Evolutionary conservation across 2,329 filamentous ascomycete genomes (phyloP).

Genomic region (Alternaria sp.): DNA sequence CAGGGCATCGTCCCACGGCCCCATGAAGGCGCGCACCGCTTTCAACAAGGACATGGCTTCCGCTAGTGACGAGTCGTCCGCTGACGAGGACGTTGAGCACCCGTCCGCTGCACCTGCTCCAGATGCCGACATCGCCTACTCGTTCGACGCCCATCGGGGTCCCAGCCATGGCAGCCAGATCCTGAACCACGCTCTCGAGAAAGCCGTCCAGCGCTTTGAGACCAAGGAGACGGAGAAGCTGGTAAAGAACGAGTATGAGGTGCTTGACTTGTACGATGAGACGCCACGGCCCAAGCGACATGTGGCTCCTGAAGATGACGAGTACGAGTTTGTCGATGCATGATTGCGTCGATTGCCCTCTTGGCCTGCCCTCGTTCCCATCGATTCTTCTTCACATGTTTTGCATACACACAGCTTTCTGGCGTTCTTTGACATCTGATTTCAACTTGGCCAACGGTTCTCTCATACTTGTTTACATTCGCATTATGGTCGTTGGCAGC

Average conservation of each 20-base stretch:
- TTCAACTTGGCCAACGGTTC: constrained; percentile 28
- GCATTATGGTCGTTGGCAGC: constrained; percentile 49
- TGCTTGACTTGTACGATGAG: constrained; percentile 54
- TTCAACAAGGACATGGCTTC: constrained; percentile 57
- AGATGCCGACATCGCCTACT: constrained; percentile 62
- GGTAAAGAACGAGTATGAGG: constrained; percentile 68
- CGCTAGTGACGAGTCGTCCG: constrained; percentile 53
- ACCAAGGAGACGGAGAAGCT: constrained; percentile 68
- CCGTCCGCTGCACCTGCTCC: constrained; percentile 57
- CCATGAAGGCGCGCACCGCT: constrained; percentile 46
- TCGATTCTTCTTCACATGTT: constrained; percentile 23
- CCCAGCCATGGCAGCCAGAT: constrained; percentile 66
- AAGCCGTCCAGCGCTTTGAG: constrained; percentile 68
- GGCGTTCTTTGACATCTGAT: constrained; percentile 34
- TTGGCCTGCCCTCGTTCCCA: constrained; percentile 14
- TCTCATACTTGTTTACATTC: constrained; percentile 28
- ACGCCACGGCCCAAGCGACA: constrained; percentile 44
- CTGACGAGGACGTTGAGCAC: constrained; percentile 57
- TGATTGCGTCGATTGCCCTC: constrained; percentile 20
- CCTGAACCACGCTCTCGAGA: constrained; percentile 64
- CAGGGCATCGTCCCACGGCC: constrained; percentile 35
- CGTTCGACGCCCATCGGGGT: constrained; percentile 61
- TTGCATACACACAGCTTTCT: constrained; percentile 32
- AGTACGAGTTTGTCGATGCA: constrained; percentile 53
- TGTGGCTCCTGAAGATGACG: constrained; percentile 49